Conservation (phyloP, 192 early-diverging fungal genomes). For the Coemansia sp. region DNA sequence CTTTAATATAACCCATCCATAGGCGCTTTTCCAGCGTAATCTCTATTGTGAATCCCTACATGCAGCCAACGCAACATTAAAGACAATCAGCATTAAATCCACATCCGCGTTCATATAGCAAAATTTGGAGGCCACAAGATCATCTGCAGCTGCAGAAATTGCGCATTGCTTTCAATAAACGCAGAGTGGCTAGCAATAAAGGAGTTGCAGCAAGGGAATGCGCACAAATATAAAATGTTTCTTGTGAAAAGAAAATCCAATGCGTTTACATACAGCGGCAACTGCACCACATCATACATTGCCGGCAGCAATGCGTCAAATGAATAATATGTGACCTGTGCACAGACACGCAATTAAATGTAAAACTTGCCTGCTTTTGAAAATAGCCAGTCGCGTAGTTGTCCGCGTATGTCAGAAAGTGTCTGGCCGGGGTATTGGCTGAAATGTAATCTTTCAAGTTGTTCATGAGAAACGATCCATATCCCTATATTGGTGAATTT, state of each 20-base stretch:
- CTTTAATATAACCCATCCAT: conserved; percentile 99
- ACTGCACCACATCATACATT: conserved; percentile 4
- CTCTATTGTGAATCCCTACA: conserved; percentile 91
- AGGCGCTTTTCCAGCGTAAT: conserved; percentile 88
- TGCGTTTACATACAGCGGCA: conserved; percentile 9
- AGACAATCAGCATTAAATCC: background rate
- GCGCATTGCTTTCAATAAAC: background rate
- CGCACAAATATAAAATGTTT: background rate
- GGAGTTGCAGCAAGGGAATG: background rate
- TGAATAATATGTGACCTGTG: background rate
- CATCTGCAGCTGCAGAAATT: conserved; percentile 1
- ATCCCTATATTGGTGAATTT: conserved; percentile 63
- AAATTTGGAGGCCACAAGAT: conserved; percentile 6
- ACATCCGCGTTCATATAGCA: background rate
- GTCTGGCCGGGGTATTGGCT: conserved; percentile 65
- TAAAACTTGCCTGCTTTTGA: conserved; percentile 74
- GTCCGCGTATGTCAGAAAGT: conserved; percentile 98
- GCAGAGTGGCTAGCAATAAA: background rate
- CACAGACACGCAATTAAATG: conserved; percentile 9
- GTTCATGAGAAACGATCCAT: conserved; percentile 95
- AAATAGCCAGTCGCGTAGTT: conserved; percentile 99
- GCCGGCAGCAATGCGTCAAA: conserved; percentile 6
- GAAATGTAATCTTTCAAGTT: conserved; percentile 93
- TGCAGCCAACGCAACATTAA: background rate
- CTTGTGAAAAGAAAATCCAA: conserved; percentile 4